phyloP scores from a whole-genome alignment of 1,139 yeast species.

The Yamadazyma blattariae region DNA sequence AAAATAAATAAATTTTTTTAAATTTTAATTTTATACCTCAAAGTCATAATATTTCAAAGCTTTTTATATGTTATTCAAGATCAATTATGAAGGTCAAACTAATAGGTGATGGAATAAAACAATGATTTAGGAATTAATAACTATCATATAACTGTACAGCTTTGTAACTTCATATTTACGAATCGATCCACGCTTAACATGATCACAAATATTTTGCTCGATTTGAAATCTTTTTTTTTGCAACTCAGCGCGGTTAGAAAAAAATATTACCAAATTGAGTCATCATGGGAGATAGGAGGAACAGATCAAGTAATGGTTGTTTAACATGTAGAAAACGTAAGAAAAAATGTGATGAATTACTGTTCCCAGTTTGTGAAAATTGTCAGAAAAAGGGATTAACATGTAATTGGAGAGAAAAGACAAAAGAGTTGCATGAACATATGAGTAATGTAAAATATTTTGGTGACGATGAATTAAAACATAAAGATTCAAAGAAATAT shows the following conservation, averaged over 20 bases:
- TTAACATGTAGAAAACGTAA: conserved; percentile 37
- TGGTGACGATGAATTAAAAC: conserved; percentile 13
- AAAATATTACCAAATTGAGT: conserved; percentile 26
- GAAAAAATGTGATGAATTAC: conserved; percentile 40
- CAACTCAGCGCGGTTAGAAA: conserved; percentile 26
- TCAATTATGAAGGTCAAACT: no score
- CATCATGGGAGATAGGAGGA: conserved; percentile 12
- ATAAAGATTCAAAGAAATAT: neutral
- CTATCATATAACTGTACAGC: no score
- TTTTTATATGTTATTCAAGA: no score
- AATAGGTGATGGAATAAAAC: no score
- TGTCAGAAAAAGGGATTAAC: conserved; percentile 23
- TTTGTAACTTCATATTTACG: no score
- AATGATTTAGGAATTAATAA: no score
- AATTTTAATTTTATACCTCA: no score
- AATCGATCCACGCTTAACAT: no score
- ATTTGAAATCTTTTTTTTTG: neutral
- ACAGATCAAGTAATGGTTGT: conserved; percentile 39
- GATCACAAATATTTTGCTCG: no score
- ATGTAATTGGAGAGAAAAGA: conserved; percentile 34
- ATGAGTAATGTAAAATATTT: conserved; percentile 26
- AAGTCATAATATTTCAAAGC: no score
- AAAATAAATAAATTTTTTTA: no score
- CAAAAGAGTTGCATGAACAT: conserved; percentile 24
- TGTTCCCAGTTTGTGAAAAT: conserved; percentile 33